Conservation (phyloP, 2,329 filamentous ascomycete species). For the Pseudocercospora macadamiae region DNA sequence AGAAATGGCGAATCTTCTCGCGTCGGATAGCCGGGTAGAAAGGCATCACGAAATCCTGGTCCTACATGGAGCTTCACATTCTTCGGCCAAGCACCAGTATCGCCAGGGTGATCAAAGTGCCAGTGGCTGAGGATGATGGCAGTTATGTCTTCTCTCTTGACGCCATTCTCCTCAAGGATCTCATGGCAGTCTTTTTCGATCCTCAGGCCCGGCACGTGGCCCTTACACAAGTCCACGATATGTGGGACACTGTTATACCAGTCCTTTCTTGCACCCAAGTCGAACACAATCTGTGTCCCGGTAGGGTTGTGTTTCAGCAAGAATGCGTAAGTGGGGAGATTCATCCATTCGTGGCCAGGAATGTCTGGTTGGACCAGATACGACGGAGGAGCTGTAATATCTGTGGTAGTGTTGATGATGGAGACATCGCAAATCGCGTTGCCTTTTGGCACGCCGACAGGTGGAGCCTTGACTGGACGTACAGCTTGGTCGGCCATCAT, state of each 20-base stretch:
- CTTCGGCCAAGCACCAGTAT: no score
- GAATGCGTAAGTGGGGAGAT: conserved; percentile 46
- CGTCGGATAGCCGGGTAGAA: no score
- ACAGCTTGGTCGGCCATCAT: neutral
- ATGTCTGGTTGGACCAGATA: conserved; percentile 39
- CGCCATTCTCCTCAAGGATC: conserved; percentile 38
- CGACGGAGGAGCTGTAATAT: conserved; percentile 8
- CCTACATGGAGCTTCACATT: no score
- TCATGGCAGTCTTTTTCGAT: conserved; percentile 32
- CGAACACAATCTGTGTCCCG: conserved; percentile 41
- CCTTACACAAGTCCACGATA: conserved; percentile 27
- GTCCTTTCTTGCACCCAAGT: conserved; percentile 44
- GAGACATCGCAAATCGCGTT: conserved; percentile 21
- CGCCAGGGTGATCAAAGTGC: conserved; percentile 22
- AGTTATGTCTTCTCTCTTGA: conserved; percentile 38
- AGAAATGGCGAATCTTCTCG: conserved; percentile 12
- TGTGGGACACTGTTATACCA: conserved; percentile 35
- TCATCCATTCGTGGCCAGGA: conserved; percentile 37
- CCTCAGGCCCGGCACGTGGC: conserved; percentile 23
- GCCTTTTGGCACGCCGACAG: neutral
- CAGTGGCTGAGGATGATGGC: conserved; percentile 49
- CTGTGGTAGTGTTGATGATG: conserved; percentile 29
- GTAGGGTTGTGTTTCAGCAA: conserved; percentile 45
- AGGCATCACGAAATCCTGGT: no score
- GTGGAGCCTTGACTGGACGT: neutral